phyloP scores from a whole-genome alignment of 2,329 filamentous ascomycete species.

The Ascochyta fabae region DNA sequence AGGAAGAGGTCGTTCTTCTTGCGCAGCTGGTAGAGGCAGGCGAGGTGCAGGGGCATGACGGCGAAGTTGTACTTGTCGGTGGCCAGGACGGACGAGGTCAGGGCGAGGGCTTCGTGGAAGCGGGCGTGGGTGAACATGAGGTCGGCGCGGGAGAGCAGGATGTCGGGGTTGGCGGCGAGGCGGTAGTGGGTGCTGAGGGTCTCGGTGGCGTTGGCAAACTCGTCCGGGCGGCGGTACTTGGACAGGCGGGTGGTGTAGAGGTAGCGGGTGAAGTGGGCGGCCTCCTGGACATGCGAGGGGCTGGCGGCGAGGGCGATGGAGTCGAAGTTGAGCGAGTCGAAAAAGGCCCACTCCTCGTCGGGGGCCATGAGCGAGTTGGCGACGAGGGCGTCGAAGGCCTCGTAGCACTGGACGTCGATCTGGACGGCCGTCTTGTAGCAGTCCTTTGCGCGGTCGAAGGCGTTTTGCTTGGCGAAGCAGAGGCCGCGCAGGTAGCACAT shows the following conservation, averaged over 20 bases:
- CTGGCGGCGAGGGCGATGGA: conserved; percentile 72
- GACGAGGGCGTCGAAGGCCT: conserved; percentile 97
- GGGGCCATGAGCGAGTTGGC: conserved; percentile 91
- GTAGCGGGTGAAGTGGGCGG: conserved; percentile 92
- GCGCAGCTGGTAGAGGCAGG: conserved; percentile 85
- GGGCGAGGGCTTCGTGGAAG: conserved; percentile 82
- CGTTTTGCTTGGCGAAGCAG: conserved; percentile 96
- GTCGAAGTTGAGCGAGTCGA: conserved; percentile 90
- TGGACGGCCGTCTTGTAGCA: conserved; percentile 97
- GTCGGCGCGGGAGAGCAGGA: conserved; percentile 87
- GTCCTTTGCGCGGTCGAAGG: conserved; percentile 95
- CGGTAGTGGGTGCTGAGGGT: conserved; percentile 94
- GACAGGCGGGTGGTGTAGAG: conserved; percentile 94
- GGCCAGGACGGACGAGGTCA: conserved; percentile 83
- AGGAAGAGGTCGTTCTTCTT: conserved; percentile 90
- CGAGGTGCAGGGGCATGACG: conserved; percentile 88
- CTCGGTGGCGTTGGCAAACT: conserved; percentile 85
- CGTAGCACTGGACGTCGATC: conserved; percentile 97
- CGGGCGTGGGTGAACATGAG: conserved; percentile 93
- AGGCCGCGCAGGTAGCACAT: conserved; percentile 96
- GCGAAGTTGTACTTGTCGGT: conserved; percentile 88
- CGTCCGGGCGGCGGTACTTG: conserved; percentile 87
- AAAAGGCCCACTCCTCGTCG: conserved; percentile 86
- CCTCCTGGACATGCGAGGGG: conserved; percentile 76
- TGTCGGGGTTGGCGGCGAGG: conserved; percentile 83